Percentiles rank a stretch among this genome's conserved stretches.
Evolutionary conservation across 352 stramenopile species (phyloP).

Genomic region (Globisporangium orthogonon): DNA sequence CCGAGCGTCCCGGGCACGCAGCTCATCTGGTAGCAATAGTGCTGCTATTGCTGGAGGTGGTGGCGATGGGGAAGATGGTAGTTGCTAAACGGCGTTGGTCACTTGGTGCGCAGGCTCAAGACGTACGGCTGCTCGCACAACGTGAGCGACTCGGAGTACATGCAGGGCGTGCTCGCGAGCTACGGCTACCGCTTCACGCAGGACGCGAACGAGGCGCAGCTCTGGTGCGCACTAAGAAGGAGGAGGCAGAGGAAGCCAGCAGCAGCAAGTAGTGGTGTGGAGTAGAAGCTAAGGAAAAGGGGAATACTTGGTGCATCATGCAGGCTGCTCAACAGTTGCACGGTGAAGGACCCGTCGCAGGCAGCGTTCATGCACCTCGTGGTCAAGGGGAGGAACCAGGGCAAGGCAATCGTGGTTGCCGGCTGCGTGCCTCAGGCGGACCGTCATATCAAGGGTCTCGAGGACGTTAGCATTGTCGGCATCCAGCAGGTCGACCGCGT

Average conservation of each 20-base stretch:
- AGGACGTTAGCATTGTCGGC: slow-evolving; percentile 84
- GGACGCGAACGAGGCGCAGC: slow-evolving; percentile 63
- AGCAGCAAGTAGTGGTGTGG: too few relatives aligned
- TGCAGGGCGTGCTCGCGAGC: slow-evolving; percentile 85
- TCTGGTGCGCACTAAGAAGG: slow-evolving; percentile 36
- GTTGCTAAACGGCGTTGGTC: neutral
- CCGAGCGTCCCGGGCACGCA: slow-evolving; percentile 56
- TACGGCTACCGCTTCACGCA: slow-evolving; percentile 89
- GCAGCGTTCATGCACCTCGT: slow-evolving; percentile 88
- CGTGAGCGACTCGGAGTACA: slow-evolving; percentile 92
- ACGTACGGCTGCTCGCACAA: slow-evolving; percentile 93
- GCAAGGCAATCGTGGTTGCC: slow-evolving; percentile 87
- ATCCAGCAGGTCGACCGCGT: slow-evolving; percentile 90
- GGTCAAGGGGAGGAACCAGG: slow-evolving; percentile 61
- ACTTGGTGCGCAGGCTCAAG: slow-evolving; percentile 45
- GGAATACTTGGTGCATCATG: neutral
- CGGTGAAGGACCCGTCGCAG: slow-evolving; percentile 91
- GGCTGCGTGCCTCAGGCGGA: slow-evolving; percentile 90
- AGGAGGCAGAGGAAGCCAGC: neutral
- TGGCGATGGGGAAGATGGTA: too few relatives aligned
- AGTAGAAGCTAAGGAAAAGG: neutral
- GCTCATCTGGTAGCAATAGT: slow-evolving; percentile 42
- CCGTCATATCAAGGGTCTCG: slow-evolving; percentile 72
- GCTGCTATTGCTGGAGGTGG: neutral
- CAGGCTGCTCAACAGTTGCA: slow-evolving; percentile 90